Base-by-base conservation (phyloP, 495 filamentous ascomycete species). In the Bacidia rubella region DNA sequence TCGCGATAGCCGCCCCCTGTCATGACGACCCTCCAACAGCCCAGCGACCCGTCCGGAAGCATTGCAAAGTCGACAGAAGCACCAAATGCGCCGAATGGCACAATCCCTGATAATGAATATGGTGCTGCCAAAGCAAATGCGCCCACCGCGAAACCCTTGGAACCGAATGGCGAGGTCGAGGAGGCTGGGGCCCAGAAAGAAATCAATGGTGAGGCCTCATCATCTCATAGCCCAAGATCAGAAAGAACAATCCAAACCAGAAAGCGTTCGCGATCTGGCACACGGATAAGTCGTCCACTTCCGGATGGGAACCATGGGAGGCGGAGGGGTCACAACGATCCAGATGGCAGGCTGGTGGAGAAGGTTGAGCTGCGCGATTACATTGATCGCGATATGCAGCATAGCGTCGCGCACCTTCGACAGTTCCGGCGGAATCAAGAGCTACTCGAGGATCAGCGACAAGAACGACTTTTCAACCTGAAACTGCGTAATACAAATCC, bases 311-410 rank as follows among this genome's bases (percentile, higher is more conserved):
- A 48, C 43, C 27, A 40, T 11, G 39, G 52, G 49, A 53, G 52
- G 52, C 48, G 55, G 40, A 35, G 55, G 26, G 53, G 58, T 15
- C 24, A 41, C 48, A 39, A 57, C 47, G 52, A 54, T 42, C 9
- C 29, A 43, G 44, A 57, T 24, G 43, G 47, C 25, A 52, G 51
- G 44, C 54, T 43, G 19, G 41, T 53, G 39, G 72, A 81, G 12
- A 77, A 78, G 58, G 72, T 85, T 23, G 60, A 84, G 49, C 71
- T 94, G 49, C 77, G 89, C 38, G 78, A 87, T 57, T 90, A 85
- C 69, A 77, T 86, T 55, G 79, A 79, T 57, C 84, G 85, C 61
- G 89, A 95, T 60, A 73, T 80, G 46, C 62, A 83, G 17, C 79
- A 90, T 63, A 76, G 77, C 17, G 78, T 78, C 11, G 79, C 79